A percentile compares a stretch with the other conserved stretches of the same genome.
Evolutionary conservation across 371 early-diverging fungal species (phyloP).

Genomic region (Syncephalastrum contaminatum): DNA sequence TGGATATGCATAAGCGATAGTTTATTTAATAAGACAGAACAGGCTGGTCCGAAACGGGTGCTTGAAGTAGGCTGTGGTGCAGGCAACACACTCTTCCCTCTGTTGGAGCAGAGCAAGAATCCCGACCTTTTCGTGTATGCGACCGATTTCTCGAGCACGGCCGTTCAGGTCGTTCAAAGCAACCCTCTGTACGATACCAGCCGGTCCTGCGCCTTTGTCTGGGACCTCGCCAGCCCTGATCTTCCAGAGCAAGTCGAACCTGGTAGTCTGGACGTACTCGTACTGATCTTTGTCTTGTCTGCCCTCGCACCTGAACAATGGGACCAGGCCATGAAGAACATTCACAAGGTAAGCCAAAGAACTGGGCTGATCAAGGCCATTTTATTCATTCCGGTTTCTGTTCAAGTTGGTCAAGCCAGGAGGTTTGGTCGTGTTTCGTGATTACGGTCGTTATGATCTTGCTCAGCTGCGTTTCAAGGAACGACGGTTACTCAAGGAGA

Average conservation of each 20-base stretch:
- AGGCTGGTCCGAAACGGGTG: constrained; percentile 51
- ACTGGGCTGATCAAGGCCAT: neutral
- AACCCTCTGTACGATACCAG: constrained; percentile 55
- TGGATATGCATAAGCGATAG: neutral
- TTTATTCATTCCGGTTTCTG: neutral
- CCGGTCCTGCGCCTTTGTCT: constrained; percentile 78
- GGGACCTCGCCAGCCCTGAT: constrained; percentile 70
- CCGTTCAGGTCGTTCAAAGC: constrained; percentile 71
- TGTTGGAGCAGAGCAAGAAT: constrained; percentile 71
- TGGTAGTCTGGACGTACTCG: constrained; percentile 73
- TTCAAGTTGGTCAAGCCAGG: constrained; percentile 68
- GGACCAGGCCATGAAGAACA: constrained; percentile 67
- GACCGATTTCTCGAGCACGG: constrained; percentile 81
- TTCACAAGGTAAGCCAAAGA: constrained; percentile 40
- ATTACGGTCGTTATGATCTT: constrained; percentile 86
- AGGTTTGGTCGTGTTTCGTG: constrained; percentile 80
- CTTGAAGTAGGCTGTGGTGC: constrained; percentile 95
- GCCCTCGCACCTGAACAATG: constrained; percentile 84
- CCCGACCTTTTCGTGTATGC: constrained; percentile 69
- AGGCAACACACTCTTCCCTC: constrained; percentile 93
- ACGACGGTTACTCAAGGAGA: constrained; percentile 54
- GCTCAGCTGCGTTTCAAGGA: constrained; percentile 86
- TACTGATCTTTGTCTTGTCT: constrained; percentile 80
- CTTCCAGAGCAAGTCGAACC: constrained; percentile 63
- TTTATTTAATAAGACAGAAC: neutral